Evolutionary conservation across 352 stramenopile genomes (phyloP), one percentile per base, ranked within the genome.

Genomic region (Salisapilia sapeloensis): DNA sequence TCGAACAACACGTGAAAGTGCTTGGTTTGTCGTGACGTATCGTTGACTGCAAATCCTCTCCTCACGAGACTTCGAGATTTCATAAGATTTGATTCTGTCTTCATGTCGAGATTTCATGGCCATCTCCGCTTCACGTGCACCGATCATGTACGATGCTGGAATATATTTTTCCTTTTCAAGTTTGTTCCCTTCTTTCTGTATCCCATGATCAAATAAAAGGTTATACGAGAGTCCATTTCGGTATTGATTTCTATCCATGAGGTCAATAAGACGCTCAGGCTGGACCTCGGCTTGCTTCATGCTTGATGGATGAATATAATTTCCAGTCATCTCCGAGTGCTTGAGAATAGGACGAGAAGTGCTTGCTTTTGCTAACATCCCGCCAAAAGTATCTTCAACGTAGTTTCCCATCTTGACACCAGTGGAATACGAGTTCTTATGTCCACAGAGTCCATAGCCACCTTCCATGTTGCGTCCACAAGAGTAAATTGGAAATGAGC

Each of bases 351-450:
- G 48, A 17, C 66, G 51, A 13, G 38, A 42, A 9, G 44, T 39
- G 29, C 53, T 62, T 29, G 34, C 48, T 1, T 25, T 34, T 17
- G 69, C 72, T 17, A 85, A 46, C 5, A 61, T 39, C 0, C 33
- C 38, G n/a, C 72, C 72, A 24, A 82, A 69, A 10, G 67, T 59
- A 29, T 89, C 72, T 33, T 89, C 69, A 20, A 85, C 72, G 50
- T 80, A 89, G 45, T 85, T 89, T 21, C 72, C 69, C 41, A 82
- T 50, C 47, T 83, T 82, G 29, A 83, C 63, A 18, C 56, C 54
- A 14, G 63, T 71, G 6, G 53, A 64, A 42, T 76, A 89, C 42
- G 61, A 50, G 56, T 89, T 89, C 61, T 85, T 85, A 60, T 85
- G 72, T 2, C 72, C 69, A 30, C 69, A 82, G 26, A 85, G 64